Evolutionary conservation across 2,329 filamentous ascomycete species (phyloP).

Genomic region (Pseudocercospora vitis): DNA sequence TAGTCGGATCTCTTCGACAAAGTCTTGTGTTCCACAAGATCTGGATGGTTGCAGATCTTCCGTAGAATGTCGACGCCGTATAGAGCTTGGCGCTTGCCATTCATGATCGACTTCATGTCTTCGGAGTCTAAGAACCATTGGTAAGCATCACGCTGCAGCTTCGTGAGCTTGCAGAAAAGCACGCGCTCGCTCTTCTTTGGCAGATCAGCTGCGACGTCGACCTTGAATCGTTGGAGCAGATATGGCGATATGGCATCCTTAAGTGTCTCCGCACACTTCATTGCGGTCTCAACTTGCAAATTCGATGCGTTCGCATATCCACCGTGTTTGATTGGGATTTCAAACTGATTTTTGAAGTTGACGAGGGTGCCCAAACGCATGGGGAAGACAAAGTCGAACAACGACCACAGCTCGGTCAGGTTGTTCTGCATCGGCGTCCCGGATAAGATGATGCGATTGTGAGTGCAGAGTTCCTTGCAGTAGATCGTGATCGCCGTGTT

Average conservation of each 20-base stretch:
- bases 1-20: conserved; percentile 63
- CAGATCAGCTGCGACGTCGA: conserved; percentile 88
- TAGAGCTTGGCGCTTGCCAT: conserved; percentile 72
- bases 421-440: conserved; percentile 99
- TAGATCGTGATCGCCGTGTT: conserved; percentile 92
- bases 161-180: conserved; percentile 88
- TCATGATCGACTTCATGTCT: conserved; percentile 80
- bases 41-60: conserved; percentile 97
- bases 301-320: conserved; percentile 96
- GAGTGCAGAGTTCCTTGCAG: conserved; percentile 88
- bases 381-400: conserved; percentile 96
- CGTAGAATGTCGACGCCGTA: conserved; percentile 89
- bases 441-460: conserved; percentile 88
- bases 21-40: conserved; percentile 70
- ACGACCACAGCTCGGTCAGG: conserved; percentile 87
- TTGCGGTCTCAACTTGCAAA: conserved; percentile 88
- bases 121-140: conserved; percentile 76
- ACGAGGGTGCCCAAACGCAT: conserved; percentile 92
- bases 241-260: conserved; percentile 95
- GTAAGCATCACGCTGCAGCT: conserved; percentile 75
- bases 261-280: conserved; percentile 88
- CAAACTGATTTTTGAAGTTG: conserved; percentile 86
- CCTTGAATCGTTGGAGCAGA: conserved; percentile 85
- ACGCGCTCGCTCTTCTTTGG: conserved; percentile 97
- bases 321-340: conserved; percentile 87